Percentiles rank a stretch among this genome's conserved stretches.
phyloP scores from a whole-genome alignment of 257 asterid genomes.

The Paulownia fortunei region DNA sequence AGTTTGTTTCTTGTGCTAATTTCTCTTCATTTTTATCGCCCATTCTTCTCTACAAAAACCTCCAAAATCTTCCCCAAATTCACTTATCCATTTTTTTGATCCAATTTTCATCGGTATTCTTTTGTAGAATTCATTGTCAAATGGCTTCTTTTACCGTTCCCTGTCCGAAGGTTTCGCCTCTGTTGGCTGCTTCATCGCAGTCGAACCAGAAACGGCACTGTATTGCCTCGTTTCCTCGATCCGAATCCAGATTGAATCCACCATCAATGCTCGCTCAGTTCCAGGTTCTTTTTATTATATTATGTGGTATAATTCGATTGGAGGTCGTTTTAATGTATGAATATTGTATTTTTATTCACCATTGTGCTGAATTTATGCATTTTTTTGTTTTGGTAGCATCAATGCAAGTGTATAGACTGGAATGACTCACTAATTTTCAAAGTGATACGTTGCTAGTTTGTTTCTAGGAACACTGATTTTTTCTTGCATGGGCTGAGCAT shows the following conservation, averaged over 20 bases:
- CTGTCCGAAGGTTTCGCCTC: conserved; percentile 36
- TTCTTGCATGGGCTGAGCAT: neutral
- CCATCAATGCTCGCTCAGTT: neutral
- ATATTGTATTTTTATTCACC: neutral
- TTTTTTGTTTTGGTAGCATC: neutral
- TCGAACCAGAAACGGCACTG: neutral
- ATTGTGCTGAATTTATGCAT: neutral
- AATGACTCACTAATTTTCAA: neutral
- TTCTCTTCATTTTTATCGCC: conserved; percentile 41
- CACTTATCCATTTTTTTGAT: neutral
- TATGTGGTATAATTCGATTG: neutral
- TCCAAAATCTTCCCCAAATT: neutral
- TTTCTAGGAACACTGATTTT: neutral
- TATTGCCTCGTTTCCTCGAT: conserved; percentile 27
- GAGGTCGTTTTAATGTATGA: neutral
- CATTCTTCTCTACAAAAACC: conserved; percentile 35
- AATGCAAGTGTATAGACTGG: neutral
- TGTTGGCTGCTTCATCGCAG: conserved; percentile 32
- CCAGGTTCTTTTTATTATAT: neutral
- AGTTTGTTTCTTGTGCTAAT: neutral
- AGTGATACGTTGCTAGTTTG: neutral
- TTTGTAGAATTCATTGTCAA: neutral
- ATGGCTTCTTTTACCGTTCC: conserved; percentile 46
- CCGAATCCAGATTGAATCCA: conserved; percentile 26
- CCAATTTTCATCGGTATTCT: neutral